Conservation (phyloP, 208 protist genomes). For the Vickermania ingenoplastis region DNA sequence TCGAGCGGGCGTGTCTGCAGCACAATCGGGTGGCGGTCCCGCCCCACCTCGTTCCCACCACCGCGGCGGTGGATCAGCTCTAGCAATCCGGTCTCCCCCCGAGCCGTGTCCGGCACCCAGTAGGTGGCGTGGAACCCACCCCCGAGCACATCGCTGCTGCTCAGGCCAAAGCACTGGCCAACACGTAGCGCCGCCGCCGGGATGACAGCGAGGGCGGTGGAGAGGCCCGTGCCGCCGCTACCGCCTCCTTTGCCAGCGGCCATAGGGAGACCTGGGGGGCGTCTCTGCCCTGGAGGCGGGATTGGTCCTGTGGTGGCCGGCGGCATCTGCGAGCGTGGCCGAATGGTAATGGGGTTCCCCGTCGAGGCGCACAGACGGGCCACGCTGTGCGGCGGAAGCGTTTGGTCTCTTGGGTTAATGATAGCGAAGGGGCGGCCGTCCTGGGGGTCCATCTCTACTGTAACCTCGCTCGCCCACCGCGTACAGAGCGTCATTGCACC, state of each 20-base stretch:
- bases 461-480: conserved; percentile 50
- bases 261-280: background rate
- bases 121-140: conserved; percentile 26
- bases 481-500: conserved; percentile 47
- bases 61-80: conserved; percentile 52
- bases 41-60: conserved; percentile 23
- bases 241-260: background rate
- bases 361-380: conserved; percentile 32
- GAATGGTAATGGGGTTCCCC: conserved; percentile 57
- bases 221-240: background rate
- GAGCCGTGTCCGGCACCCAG: conserved; percentile 48
- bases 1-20: conserved; percentile 54
- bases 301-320: conserved; percentile 13
- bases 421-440: conserved; percentile 4
- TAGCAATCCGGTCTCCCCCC: conserved; percentile 54
- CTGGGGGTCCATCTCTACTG: conserved; percentile 37
- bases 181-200: background rate
- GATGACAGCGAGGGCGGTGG: conserved; percentile 12
- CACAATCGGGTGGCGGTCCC: conserved; percentile 16
- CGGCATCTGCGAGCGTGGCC: conserved; percentile 21
- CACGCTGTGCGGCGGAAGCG: conserved; percentile 21
- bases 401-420: conserved; percentile 10
- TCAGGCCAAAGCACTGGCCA: background rate
- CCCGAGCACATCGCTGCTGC: background rate
- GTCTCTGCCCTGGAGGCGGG: background rate